phyloP scores from a whole-genome alignment of 164 flowering plant species.

The Aristolochia contorta region DNA sequence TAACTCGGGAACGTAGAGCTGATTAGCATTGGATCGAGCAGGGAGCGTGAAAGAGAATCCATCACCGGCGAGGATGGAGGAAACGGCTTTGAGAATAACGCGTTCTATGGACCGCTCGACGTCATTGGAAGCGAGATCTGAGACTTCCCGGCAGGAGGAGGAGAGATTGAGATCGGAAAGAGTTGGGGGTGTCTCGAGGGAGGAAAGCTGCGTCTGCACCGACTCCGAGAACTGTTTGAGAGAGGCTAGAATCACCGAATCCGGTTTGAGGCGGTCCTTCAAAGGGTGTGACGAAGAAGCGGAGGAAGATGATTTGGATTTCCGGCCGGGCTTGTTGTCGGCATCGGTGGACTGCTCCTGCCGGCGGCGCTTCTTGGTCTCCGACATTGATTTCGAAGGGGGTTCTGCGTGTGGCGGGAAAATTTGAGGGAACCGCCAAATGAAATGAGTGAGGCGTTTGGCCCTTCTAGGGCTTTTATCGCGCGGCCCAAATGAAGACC shows the following conservation, averaged over 20 bases:
- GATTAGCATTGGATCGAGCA: conserved; percentile 75
- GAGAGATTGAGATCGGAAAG: conserved; percentile 67
- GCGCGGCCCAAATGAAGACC: too few relatives aligned
- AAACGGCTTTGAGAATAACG: conserved; percentile 33
- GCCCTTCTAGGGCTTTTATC: too few relatives aligned
- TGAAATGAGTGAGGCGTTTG: too few relatives aligned
- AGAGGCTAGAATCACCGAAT: conserved; percentile 33
- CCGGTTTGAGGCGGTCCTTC: conserved; percentile 56
- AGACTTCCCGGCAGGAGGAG: conserved; percentile 72
- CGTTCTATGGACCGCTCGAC: conserved; percentile 58
- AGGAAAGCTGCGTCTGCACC: conserved; percentile 13
- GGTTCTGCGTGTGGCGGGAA: neutral
- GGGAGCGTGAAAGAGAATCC: conserved; percentile 86
- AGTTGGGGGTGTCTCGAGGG: conserved; percentile 38
- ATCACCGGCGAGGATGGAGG: conserved; percentile 61
- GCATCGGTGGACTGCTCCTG: neutral
- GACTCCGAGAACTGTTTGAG: conserved; percentile 24
- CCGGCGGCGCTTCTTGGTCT: conserved; percentile 8
- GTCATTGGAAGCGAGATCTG: conserved; percentile 66
- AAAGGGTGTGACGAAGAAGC: conserved; percentile 27
- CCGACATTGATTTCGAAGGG: conserved; percentile 2
- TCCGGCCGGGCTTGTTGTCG: neutral
- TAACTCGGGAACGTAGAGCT: conserved; percentile 91
- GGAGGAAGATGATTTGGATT: conserved; percentile 2
- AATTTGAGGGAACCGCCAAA: neutral